Conservation (phyloP, 306 rosid species). For the Cucumis hystrix region DNA sequence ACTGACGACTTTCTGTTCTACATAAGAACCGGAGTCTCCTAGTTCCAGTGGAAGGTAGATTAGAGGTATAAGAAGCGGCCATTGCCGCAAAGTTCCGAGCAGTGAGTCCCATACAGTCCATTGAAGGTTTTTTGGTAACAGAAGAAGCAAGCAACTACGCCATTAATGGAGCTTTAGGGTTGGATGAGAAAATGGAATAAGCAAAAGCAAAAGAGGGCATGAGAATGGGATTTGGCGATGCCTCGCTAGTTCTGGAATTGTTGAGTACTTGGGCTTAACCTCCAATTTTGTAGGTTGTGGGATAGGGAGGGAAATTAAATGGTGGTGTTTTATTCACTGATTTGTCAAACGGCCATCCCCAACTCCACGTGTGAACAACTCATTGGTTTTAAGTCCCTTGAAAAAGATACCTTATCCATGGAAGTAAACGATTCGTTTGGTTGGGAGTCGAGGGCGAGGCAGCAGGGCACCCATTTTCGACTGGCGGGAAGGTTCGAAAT, state of each 20-base stretch:
- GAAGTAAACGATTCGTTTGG: neutral
- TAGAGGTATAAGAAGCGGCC: slow-evolving; percentile 46
- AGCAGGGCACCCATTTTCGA: neutral
- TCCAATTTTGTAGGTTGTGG: neutral
- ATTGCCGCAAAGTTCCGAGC: slow-evolving; percentile 52
- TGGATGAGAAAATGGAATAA: neutral
- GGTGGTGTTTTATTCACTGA: slow-evolving; percentile 28
- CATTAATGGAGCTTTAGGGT: neutral
- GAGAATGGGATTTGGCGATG: neutral
- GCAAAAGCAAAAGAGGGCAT: neutral
- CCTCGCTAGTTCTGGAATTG: neutral
- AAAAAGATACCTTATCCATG: slow-evolving; percentile 14
- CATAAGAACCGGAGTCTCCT: slow-evolving; percentile 12
- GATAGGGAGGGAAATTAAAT: slow-evolving; percentile 9
- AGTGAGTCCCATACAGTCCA: slow-evolving; percentile 66
- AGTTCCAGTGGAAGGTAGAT: slow-evolving; percentile 19
- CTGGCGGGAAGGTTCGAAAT: neutral
- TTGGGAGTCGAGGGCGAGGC: neutral
- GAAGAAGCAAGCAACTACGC: slow-evolving; percentile 3
- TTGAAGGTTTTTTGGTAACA: slow-evolving; percentile 5
- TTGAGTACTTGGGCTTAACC: neutral
- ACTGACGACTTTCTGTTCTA: slow-evolving; percentile 11
- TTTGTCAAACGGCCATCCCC: slow-evolving; percentile 21
- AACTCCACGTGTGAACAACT: neutral
- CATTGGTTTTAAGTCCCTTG: neutral